Evolutionary conservation across 2,329 filamentous ascomycete genomes (phyloP), one percentile per base, ranked within the genome.

Genomic region (Aspergillus latus): DNA sequence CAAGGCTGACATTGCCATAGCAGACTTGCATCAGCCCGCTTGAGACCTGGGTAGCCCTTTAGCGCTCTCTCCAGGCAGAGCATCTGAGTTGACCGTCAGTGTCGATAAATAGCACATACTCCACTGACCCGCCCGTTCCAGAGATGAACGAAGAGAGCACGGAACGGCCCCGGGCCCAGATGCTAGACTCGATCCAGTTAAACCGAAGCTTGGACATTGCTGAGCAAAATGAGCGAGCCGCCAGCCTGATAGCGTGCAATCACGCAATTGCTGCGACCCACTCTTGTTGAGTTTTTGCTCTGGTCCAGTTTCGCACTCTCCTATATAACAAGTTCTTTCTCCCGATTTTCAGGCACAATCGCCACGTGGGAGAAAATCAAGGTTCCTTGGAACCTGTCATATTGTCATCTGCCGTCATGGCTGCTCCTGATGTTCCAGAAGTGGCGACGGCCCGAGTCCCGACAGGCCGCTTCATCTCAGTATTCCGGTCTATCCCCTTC

Each of bases 401-500:
- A 11, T 37, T 37, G 8, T 13, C 13, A n/a, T 37, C 34, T 21
- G 34, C 34, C 5, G 13, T 10, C 34, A 37, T 37, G 34, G 34
- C 11, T 37, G 10, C 34, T 37, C 34, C 34, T 4, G 34, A 37
- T 13, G 9, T 37, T 37, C 34, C 34, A 37, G 34, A 37, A 37
- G 34, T 37, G 9, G 10, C 13, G 9, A 37, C 34, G 28, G 28
- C 10, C 3, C 13, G 10, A n/a, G 28, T n/a, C 28, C 28, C 44
- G 2, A 32, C 26, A 2, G 13, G 15, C 26, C 28, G 44, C 3
- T 30, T 53, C 16, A 3, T 44, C 13, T 52, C 47, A 16, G 34
- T 47, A 4, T 51, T 47, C 34, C 51, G 56, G 16, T 58, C 56
- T 4, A 58, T 58, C 30, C 56, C 56, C n/a, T 58, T 58, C 34